Percentiles rank a stretch among this genome's conserved stretches.
These are phyloP conservation scores for Debaryomyces fabryi DNA, from an alignment of 1,139 yeast genomes.

Conservation along the genomic window DNA sequence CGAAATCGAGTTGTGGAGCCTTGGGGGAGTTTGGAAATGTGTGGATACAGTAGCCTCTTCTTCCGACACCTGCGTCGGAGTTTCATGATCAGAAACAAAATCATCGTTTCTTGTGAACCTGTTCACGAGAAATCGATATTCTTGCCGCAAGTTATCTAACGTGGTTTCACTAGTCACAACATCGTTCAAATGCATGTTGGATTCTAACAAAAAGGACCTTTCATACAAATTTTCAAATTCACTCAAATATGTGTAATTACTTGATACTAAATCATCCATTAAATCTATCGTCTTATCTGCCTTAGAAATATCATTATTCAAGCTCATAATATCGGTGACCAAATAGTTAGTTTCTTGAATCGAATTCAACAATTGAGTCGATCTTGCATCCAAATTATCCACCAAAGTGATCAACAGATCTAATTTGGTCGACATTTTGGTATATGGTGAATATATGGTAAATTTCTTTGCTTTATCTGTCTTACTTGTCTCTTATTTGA, in stretches of 20 bases:
- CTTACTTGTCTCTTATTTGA: not conserved
- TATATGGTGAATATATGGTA: not conserved
- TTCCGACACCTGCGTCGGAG: not conserved
- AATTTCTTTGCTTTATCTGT: not conserved
- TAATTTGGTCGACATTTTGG: slow-evolving; percentile 22
- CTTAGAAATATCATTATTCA: slow-evolving; percentile 26
- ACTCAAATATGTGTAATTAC: slow-evolving; percentile 26
- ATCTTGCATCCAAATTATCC: slow-evolving; percentile 32
- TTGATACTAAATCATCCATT: slow-evolving; percentile 25
- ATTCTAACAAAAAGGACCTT: slow-evolving; percentile 38
- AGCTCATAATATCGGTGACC: slow-evolving; percentile 23
- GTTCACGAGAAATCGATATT: slow-evolving; percentile 41
- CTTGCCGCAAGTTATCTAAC: slow-evolving; percentile 51
- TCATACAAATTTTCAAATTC: slow-evolving; percentile 37
- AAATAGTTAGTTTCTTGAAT: slow-evolving; percentile 26
- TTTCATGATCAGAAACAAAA: not conserved
- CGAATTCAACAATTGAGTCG: slow-evolving; percentile 26
- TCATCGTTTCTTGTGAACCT: slow-evolving; percentile 6
- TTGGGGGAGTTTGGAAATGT: slow-evolving; percentile 13
- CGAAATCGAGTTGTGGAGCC: slow-evolving; percentile 28
- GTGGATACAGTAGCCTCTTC: not conserved
- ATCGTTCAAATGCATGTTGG: slow-evolving; percentile 36
- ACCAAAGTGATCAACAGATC: slow-evolving; percentile 35
- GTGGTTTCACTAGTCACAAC: slow-evolving; percentile 47
- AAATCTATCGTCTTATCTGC: slow-evolving; percentile 38